phyloP scores from a whole-genome alignment of 1,284 basidiomycete genomes.

The Ceratobasidium sp. region DNA sequence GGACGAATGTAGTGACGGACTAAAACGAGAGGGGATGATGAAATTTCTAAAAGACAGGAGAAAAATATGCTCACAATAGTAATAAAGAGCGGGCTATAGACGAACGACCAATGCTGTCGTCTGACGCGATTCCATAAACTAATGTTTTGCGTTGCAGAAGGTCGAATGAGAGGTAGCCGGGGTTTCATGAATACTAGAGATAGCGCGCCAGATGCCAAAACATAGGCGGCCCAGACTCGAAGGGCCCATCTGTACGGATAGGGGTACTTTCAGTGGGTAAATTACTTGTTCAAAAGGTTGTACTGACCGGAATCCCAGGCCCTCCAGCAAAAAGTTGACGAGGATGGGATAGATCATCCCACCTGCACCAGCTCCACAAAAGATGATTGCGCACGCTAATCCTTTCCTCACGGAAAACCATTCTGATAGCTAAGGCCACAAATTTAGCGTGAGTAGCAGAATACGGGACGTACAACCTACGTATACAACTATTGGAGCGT shows the following conservation, averaged over 20 bases:
- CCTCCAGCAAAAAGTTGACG: constrained; percentile 47
- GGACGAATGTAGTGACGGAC: constrained; percentile 35
- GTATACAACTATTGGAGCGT: constrained; percentile 44
- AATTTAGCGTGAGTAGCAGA: too few relatives aligned
- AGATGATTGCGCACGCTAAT: constrained; percentile 46
- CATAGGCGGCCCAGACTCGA: constrained; percentile 47
- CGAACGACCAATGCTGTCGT: constrained; percentile 34
- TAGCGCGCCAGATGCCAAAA: constrained; percentile 26
- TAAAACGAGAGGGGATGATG: not conserved
- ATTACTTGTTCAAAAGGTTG: not conserved
- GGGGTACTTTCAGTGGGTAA: not conserved
- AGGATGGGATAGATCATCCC: constrained; percentile 50
- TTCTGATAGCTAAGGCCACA: constrained; percentile 41
- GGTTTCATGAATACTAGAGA: constrained; percentile 32
- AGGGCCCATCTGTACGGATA: constrained; percentile 48
- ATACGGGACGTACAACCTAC: not conserved
- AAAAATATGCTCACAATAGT: constrained; percentile 19
- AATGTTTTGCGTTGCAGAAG: not conserved
- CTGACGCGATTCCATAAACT: not conserved
- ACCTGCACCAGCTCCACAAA: constrained; percentile 49
- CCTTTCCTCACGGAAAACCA: constrained; percentile 47
- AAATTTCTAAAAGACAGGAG: not conserved
- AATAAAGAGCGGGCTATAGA: constrained; percentile 30
- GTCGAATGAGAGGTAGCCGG: constrained; percentile 31
- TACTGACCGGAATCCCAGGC: constrained; percentile 47